Evolutionary conservation across 1,284 basidiomycete species (phyloP).

Genomic region (Phlebopus sp.): DNA sequence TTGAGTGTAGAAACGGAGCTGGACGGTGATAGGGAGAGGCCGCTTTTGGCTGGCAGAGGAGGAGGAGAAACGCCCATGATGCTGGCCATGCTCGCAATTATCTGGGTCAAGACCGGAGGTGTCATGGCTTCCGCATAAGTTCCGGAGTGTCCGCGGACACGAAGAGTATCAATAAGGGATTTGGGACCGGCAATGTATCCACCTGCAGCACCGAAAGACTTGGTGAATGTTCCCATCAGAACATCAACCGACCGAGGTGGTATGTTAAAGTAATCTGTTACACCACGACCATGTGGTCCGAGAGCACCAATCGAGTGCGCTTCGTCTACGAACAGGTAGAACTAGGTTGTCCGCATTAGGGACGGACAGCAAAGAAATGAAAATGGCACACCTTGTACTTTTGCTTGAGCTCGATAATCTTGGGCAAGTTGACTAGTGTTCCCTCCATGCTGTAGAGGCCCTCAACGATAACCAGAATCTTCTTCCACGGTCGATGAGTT

Average conservation of each 20-base stretch:
- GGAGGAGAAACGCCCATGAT: conserved; percentile 87
- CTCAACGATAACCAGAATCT: conserved; percentile 94
- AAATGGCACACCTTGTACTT: conserved; percentile 81
- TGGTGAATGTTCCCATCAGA: conserved; percentile 99
- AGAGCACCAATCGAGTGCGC: conserved; percentile 97
- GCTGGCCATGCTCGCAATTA: conserved; percentile 90
- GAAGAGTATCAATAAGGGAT: conserved; percentile 77
- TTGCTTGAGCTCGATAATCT: conserved; percentile 84
- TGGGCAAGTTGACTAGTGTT: conserved; percentile 84
- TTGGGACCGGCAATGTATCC: conserved; percentile 92
- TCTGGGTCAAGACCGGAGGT: conserved; percentile 89
- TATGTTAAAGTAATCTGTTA: conserved; percentile 93
- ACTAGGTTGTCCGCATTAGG: conserved; percentile 49
- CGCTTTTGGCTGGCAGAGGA: conserved; percentile 39
- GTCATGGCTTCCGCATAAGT: conserved; percentile 90
- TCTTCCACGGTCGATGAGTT: conserved; percentile 98
- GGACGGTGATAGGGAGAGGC: conserved; percentile 27
- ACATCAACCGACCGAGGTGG: conserved; percentile 84
- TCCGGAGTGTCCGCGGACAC: conserved; percentile 81
- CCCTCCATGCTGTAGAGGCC: conserved; percentile 99
- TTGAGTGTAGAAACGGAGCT: conserved; percentile 31
- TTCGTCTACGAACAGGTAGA: conserved; percentile 95
- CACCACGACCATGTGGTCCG: conserved; percentile 91
- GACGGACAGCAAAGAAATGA: neutral
- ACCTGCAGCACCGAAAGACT: conserved; percentile 96